A percentile compares a stretch with the other conserved stretches of the same genome.
Evolutionary conservation across 164 flowering plant species (phyloP).

Genomic region (Piper betle): DNA sequence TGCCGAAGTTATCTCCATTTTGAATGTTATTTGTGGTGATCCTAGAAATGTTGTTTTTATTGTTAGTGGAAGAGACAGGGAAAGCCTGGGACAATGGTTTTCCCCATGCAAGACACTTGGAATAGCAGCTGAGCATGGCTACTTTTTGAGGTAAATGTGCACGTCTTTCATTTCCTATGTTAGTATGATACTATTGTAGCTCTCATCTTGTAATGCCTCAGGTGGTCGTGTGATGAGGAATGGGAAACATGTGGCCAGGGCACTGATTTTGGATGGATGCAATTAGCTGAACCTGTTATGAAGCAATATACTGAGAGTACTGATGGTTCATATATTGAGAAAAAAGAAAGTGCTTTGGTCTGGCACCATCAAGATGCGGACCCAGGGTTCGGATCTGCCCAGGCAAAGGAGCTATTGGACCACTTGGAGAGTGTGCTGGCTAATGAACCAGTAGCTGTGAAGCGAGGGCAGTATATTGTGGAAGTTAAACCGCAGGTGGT

Average conservation of each 20-base stretch:
- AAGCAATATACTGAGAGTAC: slow-evolving; percentile 10
- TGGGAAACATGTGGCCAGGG: slow-evolving; percentile 37
- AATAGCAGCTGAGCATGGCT: slow-evolving; percentile 80
- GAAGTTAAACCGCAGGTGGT: too few species aligned
- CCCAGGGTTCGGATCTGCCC: slow-evolving; percentile 36
- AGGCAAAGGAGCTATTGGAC: slow-evolving; percentile 24
- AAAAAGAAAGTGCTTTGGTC: slow-evolving; percentile 45
- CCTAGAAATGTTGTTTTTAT: slow-evolving; percentile 50
- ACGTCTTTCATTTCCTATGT: not conserved
- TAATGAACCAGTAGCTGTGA: slow-evolving; percentile 45
- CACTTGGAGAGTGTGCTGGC: too few species aligned
- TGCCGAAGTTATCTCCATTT: slow-evolving; percentile 37
- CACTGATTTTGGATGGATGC: slow-evolving; percentile 41
- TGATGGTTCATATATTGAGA: slow-evolving; percentile 37
- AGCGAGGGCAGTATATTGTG: slow-evolving; percentile 28
- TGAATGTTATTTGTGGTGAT: slow-evolving; percentile 12
- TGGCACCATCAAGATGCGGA: slow-evolving; percentile 52
- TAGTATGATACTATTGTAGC: too few species aligned
- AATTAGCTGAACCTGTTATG: slow-evolving; percentile 28
- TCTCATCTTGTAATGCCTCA: slow-evolving; percentile 4
- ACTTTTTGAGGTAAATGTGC: slow-evolving; percentile 37
- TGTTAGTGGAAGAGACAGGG: slow-evolving; percentile 71
- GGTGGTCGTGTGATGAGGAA: slow-evolving; percentile 30
- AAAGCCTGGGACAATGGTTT: slow-evolving; percentile 57
- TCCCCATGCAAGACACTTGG: slow-evolving; percentile 65